Evolutionary conservation across 768 basidiomycete species (phyloP), one percentile per base, ranked within the genome.

Genomic region (Termitomyces heimii): DNA sequence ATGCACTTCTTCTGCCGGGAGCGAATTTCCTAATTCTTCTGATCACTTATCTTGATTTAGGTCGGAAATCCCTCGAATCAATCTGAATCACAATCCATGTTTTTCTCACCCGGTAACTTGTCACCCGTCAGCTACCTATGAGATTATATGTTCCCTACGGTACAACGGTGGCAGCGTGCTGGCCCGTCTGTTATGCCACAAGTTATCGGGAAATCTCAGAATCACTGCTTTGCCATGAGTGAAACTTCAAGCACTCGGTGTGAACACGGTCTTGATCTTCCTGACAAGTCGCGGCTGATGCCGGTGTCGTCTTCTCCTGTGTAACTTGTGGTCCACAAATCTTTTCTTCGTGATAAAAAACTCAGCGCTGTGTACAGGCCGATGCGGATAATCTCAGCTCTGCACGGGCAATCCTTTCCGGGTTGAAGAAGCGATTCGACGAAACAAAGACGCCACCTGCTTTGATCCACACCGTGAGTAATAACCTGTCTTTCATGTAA

Each of bases 161-260:
- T 85, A 84, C 65, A 80, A 83, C 45, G 82, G 82, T 0, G 84
- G 82, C 24, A 75, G 79, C 2, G 79, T 83, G 28, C 72, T 85
- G 4, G 58, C 71, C 2, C 75, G 71, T 35, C 70, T 84, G 13
- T 70, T 84, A 54, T 65, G 68, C 26, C 78, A 82, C 60, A 72
- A 76, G 12, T 70, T 69, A 26, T 63, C 71, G 0, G 68, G 73
- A 53, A 71, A 69, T 12, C 78, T 81, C 63, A 64, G 74, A 2
- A 75, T 78, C 56, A 79, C 76, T 1, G 70, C 68, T 24, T 75
- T 84, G 73, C 72, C 1, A 64, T 69, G 13, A 55, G 63, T 69
- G 13, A 55, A 64, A 31, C 71, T 77, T 52, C 61, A 63, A 39
- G 60, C 65, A 35, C 57, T 76, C 42, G 75, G 76, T 12, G 63